Base-by-base conservation (phyloP, 1,284 basidiomycete species). In the Rhodofomes roseus region DNA sequence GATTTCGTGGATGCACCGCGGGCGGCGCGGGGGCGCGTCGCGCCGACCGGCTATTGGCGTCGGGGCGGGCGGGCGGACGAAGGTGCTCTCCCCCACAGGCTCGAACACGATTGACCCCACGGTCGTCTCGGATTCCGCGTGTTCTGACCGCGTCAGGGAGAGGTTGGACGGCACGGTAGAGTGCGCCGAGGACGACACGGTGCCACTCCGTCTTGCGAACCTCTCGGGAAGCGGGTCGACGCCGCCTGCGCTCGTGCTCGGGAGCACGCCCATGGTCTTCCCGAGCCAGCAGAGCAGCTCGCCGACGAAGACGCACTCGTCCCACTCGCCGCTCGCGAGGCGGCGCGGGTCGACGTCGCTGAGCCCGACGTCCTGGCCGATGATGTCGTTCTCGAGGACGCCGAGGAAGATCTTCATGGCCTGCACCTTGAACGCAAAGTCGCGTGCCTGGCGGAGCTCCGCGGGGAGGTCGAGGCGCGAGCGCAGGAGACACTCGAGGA, bases 371-470 rank as follows among this genome's bases (percentile, higher is more conserved):
- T 87, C 83, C 59, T 73, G 71, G 44, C 70, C 75, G 31, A 92
- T 69, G 12, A 92, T 77, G 64, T 90, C 89, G 48, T 79, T 82
- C 57, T 90, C 87, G 4, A 93, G 76, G 3, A 88, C 83, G 25
- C 90, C 90, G 20, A 93, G 79, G 59, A 94, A 87, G 14, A 93
- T 79, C 68, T 92, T 90, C 80, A 91, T 89, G 50, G 85, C 83
- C 34, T 84, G 74, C 14, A 79, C 72, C 63, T 78, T 77, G 20
- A 75, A 73, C 39, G 73, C 72, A 44, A 70, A 68, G 23, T 75
- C 77, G 57, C 73, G 74, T 31, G 76, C 75, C 8, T 73, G 74
- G 55, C 81, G 77, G 31, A 80, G 71, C 34, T 70, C 58, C 12
- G 70, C 37, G 44, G 77, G 62, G 59, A 87, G 77, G 31, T 81